Conservation (phyloP, 208 protist genomes). For the Trypanosoma theileri region DNA sequence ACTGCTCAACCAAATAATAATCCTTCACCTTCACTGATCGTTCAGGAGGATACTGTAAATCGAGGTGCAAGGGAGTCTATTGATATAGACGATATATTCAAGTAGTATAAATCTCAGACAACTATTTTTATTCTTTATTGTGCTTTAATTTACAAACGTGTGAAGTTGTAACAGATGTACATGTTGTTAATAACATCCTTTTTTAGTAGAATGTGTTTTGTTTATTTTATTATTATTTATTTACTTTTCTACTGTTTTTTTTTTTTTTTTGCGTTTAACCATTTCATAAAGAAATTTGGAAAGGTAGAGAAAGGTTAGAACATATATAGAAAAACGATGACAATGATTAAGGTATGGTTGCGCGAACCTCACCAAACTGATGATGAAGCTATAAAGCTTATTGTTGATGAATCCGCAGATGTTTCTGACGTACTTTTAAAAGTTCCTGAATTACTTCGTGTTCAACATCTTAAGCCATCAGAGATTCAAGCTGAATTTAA, state of each 20-base stretch:
- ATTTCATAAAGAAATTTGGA: background rate
- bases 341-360: conserved; percentile 31
- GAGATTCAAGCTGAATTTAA: conserved; percentile 31
- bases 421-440: conserved; percentile 36
- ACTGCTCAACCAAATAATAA: background rate
- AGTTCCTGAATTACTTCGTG: conserved; percentile 27
- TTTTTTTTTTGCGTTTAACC: conserved; percentile 1
- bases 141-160: no score
- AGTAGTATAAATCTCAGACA: conserved; percentile 5
- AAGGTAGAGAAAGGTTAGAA: background rate
- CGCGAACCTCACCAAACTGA: conserved; percentile 31
- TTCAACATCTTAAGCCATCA: conserved; percentile 30
- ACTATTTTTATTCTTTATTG: background rate
- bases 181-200: background rate
- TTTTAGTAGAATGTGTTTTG: conserved; percentile 16
- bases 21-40: background rate
- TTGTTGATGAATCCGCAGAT: conserved; percentile 27
- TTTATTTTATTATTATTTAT: conserved; percentile 7
- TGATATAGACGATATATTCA: conserved; percentile 44
- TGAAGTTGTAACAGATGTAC: no score
- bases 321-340: background rate
- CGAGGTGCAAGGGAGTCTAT: conserved; percentile 6
- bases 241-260: background rate
- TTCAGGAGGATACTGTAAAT: conserved; percentile 4
- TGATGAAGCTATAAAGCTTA: conserved; percentile 37